phyloP scores from a whole-genome alignment of 169 alveolate genomes.

The Babesia gibsoni region DNA sequence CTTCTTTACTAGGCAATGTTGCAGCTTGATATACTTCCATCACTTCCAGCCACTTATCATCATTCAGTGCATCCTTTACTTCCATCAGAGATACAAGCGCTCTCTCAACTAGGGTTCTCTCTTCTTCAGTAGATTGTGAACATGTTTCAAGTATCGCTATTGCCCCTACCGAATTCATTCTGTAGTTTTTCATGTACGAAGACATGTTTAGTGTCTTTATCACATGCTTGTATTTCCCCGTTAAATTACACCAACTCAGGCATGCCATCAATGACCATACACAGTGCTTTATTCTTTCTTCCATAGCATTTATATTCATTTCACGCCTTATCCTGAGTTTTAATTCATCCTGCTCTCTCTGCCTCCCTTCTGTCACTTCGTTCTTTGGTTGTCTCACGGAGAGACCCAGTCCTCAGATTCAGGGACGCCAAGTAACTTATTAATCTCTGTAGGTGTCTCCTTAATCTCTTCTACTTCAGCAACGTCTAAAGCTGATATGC shows the following conservation, averaged over 20 bases:
- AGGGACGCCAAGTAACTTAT: not conserved
- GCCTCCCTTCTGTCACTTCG: not conserved
- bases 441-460: not conserved
- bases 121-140: conserved; percentile 4
- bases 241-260: conserved; percentile 30
- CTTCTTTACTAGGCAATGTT: not conserved
- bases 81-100: conserved; percentile 2
- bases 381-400: not conserved
- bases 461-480: not conserved
- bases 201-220: not conserved
- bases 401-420: conserved; percentile 6
- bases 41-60: conserved; percentile 12
- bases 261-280: conserved; percentile 4
- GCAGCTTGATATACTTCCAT: conserved; percentile 5
- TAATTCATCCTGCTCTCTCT: not conserved
- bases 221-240: not conserved
- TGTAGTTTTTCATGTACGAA: not conserved
- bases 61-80: not conserved
- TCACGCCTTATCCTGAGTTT: not conserved
- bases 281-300: not conserved
- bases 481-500: not conserved
- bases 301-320: not conserved
- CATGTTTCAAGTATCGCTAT: conserved; percentile 11
- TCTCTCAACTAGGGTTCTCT: not conserved
- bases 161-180: not conserved